phyloP scores from a whole-genome alignment of 345 rosid genomes.

The Adansonia digitata region DNA sequence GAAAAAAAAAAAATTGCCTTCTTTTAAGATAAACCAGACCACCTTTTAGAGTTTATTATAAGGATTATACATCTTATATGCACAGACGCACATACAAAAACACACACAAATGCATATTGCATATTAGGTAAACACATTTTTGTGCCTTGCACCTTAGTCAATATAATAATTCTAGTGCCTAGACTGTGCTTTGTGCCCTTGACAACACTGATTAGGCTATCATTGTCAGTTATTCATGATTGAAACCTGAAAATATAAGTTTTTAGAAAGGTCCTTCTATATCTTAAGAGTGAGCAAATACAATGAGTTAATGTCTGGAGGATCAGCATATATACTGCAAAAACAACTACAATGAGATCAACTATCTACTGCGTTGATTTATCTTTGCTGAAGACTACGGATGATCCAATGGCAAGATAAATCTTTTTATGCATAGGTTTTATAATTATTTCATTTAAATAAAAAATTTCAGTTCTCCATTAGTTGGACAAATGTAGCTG shows the following conservation, averaged over 20 bases:
- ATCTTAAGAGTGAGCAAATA: neutral
- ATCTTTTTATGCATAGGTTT: neutral
- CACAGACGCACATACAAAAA: neutral
- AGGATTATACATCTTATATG: neutral
- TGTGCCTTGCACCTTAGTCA: neutral
- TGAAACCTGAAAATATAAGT: neutral
- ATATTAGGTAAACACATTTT: neutral
- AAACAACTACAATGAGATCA: neutral
- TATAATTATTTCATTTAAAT: neutral
- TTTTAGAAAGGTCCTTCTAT: neutral
- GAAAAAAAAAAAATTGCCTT: too few species aligned
- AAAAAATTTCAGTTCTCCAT: neutral
- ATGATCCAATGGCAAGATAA: neutral
- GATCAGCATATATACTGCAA: neutral
- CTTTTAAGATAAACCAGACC: too few species aligned
- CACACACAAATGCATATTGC: neutral
- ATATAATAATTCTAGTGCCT: neutral
- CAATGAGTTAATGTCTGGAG: neutral
- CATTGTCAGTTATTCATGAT: neutral
- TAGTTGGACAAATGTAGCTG: neutral
- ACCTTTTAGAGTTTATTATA: too few species aligned
- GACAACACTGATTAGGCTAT: neutral
- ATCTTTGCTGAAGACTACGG: neutral
- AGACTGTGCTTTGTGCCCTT: neutral
- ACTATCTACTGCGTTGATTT: neutral